Base-by-base conservation (phyloP, 257 asterid genomes). In the Salvia rosmarinus region DNA sequence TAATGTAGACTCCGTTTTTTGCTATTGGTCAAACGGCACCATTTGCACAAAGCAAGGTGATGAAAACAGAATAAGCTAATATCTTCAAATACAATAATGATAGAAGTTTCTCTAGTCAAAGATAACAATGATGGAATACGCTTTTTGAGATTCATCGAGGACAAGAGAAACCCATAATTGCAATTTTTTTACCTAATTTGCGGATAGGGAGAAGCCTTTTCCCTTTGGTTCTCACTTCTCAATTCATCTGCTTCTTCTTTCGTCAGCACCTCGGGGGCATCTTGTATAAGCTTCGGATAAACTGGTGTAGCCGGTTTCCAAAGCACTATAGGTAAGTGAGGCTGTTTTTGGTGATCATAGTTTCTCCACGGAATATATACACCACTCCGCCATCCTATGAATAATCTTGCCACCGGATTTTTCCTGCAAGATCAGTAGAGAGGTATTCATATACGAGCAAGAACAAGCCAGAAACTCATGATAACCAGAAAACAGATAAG, bases 251-350 rank as follows among this genome's bases (percentile, higher is more conserved):
- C 98, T 80, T 89, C 96, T 77, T 87, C 86, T 80, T 88, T 87
- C 1, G 96, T 89, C 82, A 91, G 77, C 70, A 96, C 99, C 81
- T 88, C 98, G 0, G 99, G 99, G 32, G 96, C 95, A 9, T 88
- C 98, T 84, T 91, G 99, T 79, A 95, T 91, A 55, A 95, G 96
- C 82, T 95, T 95, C 1, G 99, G 99, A 77, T 95, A 95, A 81
- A 95, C 96, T 4, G 99, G 99, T 16, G 99, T 79, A 52, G 99
- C 99, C 13, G 99, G 99, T 81, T 89, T 95, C 99, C 99, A 95
- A 5, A 95, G 95, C 99, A 95, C 91, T 74, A 95, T 80, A 0
- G 99, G 99, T 13, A 84, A 81, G 74, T 79, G 75, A 25, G 96
- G 98, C 32, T 98, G 96, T 63, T 80, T 81, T 3, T 62, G 82